These are phyloP conservation scores for Boletellus dicymbophilus DNA, from an alignment of 1,284 basidiomycete genomes.

Conservation along the genomic window DNA sequence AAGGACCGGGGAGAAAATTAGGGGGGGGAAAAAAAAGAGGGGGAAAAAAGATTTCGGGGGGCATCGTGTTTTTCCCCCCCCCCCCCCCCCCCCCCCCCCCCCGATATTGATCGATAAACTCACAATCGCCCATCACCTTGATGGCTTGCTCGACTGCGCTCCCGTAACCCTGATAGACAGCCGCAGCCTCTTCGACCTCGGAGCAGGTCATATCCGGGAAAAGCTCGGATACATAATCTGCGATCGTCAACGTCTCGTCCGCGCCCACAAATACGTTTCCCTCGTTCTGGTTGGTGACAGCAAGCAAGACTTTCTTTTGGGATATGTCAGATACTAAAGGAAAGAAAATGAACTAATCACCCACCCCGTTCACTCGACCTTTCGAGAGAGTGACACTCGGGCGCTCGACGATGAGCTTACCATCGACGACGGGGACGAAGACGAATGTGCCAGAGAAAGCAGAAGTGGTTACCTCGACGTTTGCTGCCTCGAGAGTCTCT, in stretches of 20 bases:
- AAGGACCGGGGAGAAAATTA: too few species aligned
- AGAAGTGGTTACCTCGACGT: constrained; percentile 14
- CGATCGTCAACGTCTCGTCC: constrained; percentile 9
- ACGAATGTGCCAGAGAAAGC: constrained; percentile 30
- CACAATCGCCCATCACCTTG: constrained; percentile 23
- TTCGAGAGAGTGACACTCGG: constrained; percentile 27
- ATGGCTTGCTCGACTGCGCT: constrained; percentile 16
- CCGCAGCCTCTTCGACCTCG: constrained; percentile 7
- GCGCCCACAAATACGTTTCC: constrained; percentile 16
- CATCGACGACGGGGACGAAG: constrained; percentile 37
- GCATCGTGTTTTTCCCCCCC: too few species aligned
- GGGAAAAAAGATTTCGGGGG: too few species aligned
- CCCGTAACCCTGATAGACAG: constrained; percentile 16
- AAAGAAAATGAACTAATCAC: neutral
- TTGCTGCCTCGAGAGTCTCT: constrained; percentile 18
- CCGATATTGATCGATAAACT: too few species aligned
- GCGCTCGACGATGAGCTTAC: constrained; percentile 34
- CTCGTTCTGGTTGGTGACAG: constrained; percentile 19
- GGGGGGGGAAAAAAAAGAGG: too few species aligned
- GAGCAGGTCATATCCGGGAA: constrained; percentile 20
- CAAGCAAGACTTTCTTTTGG: constrained; percentile 10
- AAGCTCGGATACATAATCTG: constrained; percentile 20
- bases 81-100: too few species aligned
- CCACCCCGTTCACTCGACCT: constrained; percentile 18
- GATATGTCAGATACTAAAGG: neutral